Base-by-base conservation (phyloP, 2,329 filamentous ascomycete genomes). In the Ascochyta clinopodiicola region DNA sequence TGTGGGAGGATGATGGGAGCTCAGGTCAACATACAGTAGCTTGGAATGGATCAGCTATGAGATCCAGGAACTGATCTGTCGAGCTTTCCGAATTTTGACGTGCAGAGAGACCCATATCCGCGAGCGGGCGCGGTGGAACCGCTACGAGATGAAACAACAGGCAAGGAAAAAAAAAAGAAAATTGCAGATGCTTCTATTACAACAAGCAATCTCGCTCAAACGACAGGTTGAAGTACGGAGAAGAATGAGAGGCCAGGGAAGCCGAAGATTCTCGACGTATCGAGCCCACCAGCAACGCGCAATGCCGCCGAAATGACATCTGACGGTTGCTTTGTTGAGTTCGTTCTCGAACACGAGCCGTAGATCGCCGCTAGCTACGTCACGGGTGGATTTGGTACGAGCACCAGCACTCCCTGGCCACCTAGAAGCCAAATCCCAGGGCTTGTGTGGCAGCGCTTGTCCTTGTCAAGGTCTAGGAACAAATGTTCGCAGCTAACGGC, bases 11-110 rank as follows among this genome's bases (percentile, higher is more conserved):
- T 13, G 17, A 37, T 17, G 1, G 13, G 36, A 35, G 21, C 27
- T 19, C 17, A 31, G 15, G 22, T 21, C 29, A 43, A 37, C 58
- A 10, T 56, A 75, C 72, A 53, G 71, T 56, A 24, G 67, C 68
- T 42, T 71, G 70, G 56, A 79, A 79, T 8, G 77, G 75, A 59
- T 76, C 69, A 40, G 71, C 68, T 19, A 80, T 76, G 19, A 79
- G 62, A 37, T 75, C 62, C 24, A 79, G 59, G 53, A 80, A 79
- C 43, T 69, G 48, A 48, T 76, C 70, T 40, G 67, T 66, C 31
- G 64, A 59, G 34, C 58, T 64, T 40, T 53, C 38, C 9, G 50
- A 55, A 29, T 57, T 47, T 38, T 62, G 57, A 10, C 60, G 57
- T n/a, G 44, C 56, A 25, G 34, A 24, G 9, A 62, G 37, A 22